Evolutionary conservation across 2,329 filamentous ascomycete species (phyloP).

Genomic region (Penicillium sp.): DNA sequence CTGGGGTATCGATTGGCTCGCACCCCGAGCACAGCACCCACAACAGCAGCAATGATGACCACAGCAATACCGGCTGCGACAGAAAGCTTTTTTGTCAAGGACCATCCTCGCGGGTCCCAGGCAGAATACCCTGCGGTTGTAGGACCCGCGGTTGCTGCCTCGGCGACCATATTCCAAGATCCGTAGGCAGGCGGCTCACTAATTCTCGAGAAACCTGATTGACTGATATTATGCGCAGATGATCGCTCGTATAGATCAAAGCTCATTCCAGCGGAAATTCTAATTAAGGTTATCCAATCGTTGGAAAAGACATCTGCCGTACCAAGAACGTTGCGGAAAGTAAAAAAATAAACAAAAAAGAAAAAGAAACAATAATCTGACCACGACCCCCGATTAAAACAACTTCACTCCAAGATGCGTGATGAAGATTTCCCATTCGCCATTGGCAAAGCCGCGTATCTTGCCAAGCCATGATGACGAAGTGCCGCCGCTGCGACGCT

Average conservation of each 20-base stretch:
- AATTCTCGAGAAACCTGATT: background rate
- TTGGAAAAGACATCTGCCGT: background rate
- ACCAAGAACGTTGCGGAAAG: background rate
- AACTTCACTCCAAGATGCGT: background rate
- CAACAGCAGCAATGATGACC: slow-evolving; percentile 42
- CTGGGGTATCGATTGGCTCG: slow-evolving; percentile 39
- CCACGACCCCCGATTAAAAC: background rate
- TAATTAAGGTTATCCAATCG: background rate
- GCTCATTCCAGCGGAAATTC: background rate
- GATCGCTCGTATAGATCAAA: background rate
- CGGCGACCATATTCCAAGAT: background rate
- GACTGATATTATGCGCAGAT: background rate
- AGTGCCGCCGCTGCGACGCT: background rate
- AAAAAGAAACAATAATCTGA: background rate
- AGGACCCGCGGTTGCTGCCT: background rate
- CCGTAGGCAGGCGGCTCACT: background rate
- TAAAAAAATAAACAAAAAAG: background rate
- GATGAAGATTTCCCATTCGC: background rate
- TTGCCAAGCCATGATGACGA: background rate
- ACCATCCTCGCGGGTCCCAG: slow-evolving; percentile 8
- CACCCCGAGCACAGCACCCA: slow-evolving; percentile 42
- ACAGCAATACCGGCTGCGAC: slow-evolving; percentile 29
- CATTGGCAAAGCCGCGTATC: background rate
- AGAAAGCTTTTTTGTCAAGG: slow-evolving; percentile 5
- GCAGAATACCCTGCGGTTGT: background rate